Percentiles rank a stretch among this genome's conserved stretches.
These are phyloP conservation scores for Mesembryanthemum crystallinum DNA, from an alignment of 148 eudicot species.

Conservation along the genomic window DNA sequence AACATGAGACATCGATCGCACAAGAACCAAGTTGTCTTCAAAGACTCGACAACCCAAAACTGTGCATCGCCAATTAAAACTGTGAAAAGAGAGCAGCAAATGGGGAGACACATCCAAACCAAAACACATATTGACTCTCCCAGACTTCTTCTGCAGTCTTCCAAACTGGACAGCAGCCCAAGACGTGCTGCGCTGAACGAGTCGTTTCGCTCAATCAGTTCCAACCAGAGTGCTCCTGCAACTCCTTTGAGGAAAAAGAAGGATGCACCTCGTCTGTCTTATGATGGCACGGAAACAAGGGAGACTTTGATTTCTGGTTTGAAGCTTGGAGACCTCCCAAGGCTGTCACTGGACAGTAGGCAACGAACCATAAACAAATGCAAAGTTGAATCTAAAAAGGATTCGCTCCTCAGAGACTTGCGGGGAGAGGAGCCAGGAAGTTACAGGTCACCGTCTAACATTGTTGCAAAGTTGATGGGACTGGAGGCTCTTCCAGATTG, in stretches of 20 bases:
- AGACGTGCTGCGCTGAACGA: slow-evolving; percentile 34
- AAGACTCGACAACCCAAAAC: slow-evolving; percentile 41
- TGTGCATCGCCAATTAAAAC: slow-evolving; percentile 44
- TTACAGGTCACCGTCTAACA: slow-evolving; percentile 46
- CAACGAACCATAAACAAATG: slow-evolving; percentile 36
- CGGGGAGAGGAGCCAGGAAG: slow-evolving; percentile 51
- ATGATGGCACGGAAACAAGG: slow-evolving; percentile 58
- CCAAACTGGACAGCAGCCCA: slow-evolving; percentile 27
- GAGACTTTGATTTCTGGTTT: slow-evolving; percentile 28
- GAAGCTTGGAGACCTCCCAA: slow-evolving; percentile 63
- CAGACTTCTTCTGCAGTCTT: slow-evolving; percentile 45
- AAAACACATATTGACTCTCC: slow-evolving; percentile 65
- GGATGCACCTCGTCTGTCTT: slow-evolving; percentile 56
- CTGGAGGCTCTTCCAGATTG: slow-evolving; percentile 56
- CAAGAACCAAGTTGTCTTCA: slow-evolving; percentile 44
- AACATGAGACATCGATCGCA: slow-evolving; percentile 20
- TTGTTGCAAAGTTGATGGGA: slow-evolving; percentile 89
- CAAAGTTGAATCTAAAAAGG: slow-evolving; percentile 31
- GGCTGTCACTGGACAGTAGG: slow-evolving; percentile 80
- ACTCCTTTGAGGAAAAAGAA: slow-evolving; percentile 16
- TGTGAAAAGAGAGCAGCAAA: slow-evolving; percentile 32
- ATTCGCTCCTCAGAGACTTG: slow-evolving; percentile 28
- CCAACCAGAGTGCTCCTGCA: slow-evolving; percentile 35
- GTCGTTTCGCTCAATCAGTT: slow-evolving; percentile 34
- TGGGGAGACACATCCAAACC: slow-evolving; percentile 28